Conservation (phyloP, 2,329 filamentous ascomycete genomes). For the Moelleriella libera region DNA sequence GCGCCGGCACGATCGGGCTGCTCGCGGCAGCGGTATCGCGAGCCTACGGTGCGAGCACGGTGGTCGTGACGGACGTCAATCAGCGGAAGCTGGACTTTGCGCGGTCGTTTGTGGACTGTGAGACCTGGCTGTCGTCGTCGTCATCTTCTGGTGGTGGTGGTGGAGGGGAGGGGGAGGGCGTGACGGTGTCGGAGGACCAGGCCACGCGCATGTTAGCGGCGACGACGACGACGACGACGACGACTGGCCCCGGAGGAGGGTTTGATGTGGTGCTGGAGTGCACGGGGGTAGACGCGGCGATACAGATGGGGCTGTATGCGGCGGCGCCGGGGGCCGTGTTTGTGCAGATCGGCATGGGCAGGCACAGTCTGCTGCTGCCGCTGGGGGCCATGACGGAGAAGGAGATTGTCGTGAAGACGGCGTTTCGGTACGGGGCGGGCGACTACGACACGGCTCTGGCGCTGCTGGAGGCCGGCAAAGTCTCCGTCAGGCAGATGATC, state of each 20-base stretch:
- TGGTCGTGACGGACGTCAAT: slow-evolving; percentile 12
- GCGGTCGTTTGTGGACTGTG: background rate
- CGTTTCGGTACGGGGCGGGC: slow-evolving; percentile 30
- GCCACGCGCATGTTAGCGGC: too few relatives aligned
- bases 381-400: slow-evolving; percentile 20
- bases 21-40: slow-evolving; percentile 3
- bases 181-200: too few relatives aligned
- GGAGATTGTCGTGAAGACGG: slow-evolving; percentile 32
- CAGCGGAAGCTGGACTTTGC: slow-evolving; percentile 11
- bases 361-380: slow-evolving; percentile 39
- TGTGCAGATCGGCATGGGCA: slow-evolving; percentile 44
- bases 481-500: slow-evolving; percentile 2
- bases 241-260: background rate
- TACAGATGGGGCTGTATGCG: slow-evolving; percentile 6
- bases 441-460: slow-evolving; percentile 10
- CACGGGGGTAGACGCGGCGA: slow-evolving; percentile 8
- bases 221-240: slow-evolving; percentile 3
- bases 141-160: too few relatives aligned
- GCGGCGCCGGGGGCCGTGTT: slow-evolving; percentile 37
- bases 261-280: slow-evolving; percentile 8
- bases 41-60: slow-evolving; percentile 9
- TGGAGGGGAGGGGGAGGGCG: too few relatives aligned
- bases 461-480: slow-evolving; percentile 1
- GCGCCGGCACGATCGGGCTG: slow-evolving; percentile 3
- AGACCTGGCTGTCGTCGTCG: background rate